phyloP scores from a whole-genome alignment of 2,329 filamentous ascomycete species.

The Hymenoscyphus albidus region DNA sequence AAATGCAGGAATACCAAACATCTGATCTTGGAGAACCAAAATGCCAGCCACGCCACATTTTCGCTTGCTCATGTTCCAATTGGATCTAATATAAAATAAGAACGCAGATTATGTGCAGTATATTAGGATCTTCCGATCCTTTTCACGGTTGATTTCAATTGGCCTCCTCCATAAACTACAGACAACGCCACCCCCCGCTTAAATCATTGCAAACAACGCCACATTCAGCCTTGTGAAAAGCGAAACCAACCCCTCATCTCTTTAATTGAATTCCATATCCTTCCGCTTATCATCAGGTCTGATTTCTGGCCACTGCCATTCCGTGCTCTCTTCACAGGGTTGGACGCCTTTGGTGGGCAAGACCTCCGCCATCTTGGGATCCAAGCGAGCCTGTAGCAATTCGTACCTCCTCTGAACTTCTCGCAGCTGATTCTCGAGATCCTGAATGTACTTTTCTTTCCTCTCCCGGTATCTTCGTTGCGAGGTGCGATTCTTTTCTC shows the following conservation, averaged over 20 bases:
- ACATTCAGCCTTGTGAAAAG: neutral
- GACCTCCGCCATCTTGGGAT: neutral
- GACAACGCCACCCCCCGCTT: slow-evolving; percentile 3
- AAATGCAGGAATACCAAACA: neutral
- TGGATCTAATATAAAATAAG: neutral
- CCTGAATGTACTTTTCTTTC: slow-evolving; percentile 19
- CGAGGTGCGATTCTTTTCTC: slow-evolving; percentile 19
- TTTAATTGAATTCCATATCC: slow-evolving; percentile 4
- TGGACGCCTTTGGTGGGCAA: neutral
- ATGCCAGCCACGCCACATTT: neutral
- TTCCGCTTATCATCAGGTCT: neutral
- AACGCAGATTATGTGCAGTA: neutral
- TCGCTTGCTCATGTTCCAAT: neutral
- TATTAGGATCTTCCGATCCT: neutral
- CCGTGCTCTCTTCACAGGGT: slow-evolving; percentile 1
- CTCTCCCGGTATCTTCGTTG: slow-evolving; percentile 16
- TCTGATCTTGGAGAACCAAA: neutral
- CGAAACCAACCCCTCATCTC: neutral
- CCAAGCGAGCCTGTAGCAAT: neutral
- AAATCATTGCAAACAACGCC: neutral
- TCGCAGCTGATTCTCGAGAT: slow-evolving; percentile 15
- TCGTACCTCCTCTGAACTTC: slow-evolving; percentile 9
- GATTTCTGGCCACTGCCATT: slow-evolving; percentile 12
- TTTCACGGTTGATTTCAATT: neutral
- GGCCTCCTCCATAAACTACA: neutral